phyloP scores from a whole-genome alignment of 1,284 basidiomycete species.

The Irpex rosettiformis region DNA sequence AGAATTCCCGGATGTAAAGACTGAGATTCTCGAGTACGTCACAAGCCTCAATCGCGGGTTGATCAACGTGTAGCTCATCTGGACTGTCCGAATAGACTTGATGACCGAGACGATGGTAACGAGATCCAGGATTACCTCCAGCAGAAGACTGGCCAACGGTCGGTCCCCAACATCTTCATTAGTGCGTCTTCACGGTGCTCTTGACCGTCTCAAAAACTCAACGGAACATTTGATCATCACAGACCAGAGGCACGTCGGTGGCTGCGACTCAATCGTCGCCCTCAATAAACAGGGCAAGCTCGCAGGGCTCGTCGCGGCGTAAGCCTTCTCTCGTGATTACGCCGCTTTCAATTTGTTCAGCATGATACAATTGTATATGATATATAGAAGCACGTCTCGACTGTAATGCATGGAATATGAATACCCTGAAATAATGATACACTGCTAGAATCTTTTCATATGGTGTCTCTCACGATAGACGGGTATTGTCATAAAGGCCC shows the following conservation, averaged over 20 bases:
- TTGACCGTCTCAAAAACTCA: background rate
- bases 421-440: background rate
- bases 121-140: constrained; percentile 60
- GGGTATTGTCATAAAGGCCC: background rate
- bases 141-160: constrained; percentile 56
- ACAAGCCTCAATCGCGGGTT: constrained; percentile 18
- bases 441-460: no score
- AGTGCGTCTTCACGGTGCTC: constrained; percentile 38
- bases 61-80: background rate
- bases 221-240: background rate
- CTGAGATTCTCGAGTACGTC: constrained; percentile 59
- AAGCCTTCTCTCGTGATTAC: constrained; percentile 9
- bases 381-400: constrained; percentile 3
- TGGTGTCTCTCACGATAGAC: background rate
- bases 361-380: constrained; percentile 1
- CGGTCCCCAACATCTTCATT: constrained; percentile 70
- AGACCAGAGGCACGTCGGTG: constrained; percentile 58
- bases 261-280: constrained; percentile 26
- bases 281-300: constrained; percentile 29
- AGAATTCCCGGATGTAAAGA: constrained; percentile 45
- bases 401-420: background rate
- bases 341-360: background rate
- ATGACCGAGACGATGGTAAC: constrained; percentile 47
- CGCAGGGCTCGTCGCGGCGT: constrained; percentile 25
- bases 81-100: constrained; percentile 28